Conservation (phyloP, 2,329 filamentous ascomycete genomes). For the Alternaria postmessia region DNA sequence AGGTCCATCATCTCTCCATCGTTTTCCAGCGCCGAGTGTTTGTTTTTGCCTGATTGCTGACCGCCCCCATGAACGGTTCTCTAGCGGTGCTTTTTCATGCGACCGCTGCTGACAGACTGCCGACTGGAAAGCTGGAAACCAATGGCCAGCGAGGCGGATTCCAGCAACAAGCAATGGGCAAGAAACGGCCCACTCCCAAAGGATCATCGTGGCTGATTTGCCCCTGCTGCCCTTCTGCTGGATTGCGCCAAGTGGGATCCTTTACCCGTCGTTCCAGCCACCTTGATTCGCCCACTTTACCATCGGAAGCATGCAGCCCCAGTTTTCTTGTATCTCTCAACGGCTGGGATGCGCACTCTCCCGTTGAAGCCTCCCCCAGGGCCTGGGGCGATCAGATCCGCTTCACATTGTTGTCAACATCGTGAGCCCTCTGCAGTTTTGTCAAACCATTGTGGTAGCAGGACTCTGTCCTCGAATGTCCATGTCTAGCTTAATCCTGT, state of each 20-base stretch:
- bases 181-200: constrained; percentile 15
- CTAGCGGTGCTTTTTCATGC: constrained; percentile 14
- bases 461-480: background rate
- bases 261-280: constrained; percentile 17
- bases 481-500: background rate
- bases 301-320: constrained; percentile 14
- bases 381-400: constrained; percentile 17
- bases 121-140: constrained; percentile 21
- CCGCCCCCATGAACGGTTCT: constrained; percentile 12
- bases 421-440: constrained; percentile 2
- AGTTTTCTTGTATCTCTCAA: constrained; percentile 7
- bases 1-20: background rate
- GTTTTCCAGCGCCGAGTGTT: background rate
- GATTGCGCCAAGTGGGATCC: constrained; percentile 15
- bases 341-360: constrained; percentile 21
- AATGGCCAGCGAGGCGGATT: constrained; percentile 28
- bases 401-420: constrained; percentile 10
- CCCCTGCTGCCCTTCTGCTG: constrained; percentile 18
- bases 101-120: constrained; percentile 20
- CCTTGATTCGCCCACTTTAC: constrained; percentile 11
- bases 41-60: constrained; percentile 1
- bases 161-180: constrained; percentile 18
- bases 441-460: background rate
- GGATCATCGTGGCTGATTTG: constrained; percentile 17
- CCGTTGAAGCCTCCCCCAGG: constrained; percentile 6